Evolutionary conservation across 352 stramenopile species (phyloP).

Genomic region (Phytophthora sp.): DNA sequence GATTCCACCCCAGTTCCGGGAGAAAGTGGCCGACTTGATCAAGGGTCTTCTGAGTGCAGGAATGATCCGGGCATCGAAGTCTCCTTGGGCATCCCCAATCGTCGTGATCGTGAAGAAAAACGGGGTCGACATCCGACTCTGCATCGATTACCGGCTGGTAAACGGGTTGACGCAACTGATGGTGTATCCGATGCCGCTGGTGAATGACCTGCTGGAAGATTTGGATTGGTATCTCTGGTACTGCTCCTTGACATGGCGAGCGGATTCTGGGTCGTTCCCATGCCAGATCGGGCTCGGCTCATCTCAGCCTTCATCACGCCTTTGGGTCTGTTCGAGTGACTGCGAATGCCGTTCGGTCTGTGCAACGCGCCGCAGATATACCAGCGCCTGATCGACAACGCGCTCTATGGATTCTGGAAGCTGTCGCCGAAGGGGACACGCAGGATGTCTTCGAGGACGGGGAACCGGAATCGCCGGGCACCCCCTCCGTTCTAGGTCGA

Average conservation of each 20-base stretch:
- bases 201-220: slow-evolving; percentile 22
- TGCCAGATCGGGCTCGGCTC: slow-evolving; percentile 11
- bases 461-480: background rate
- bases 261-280: slow-evolving; percentile 27
- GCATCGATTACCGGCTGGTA: slow-evolving; percentile 22
- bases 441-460: background rate
- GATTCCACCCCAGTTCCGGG: slow-evolving; percentile 8
- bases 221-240: slow-evolving; percentile 21
- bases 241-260: slow-evolving; percentile 26
- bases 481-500: slow-evolving; percentile 1
- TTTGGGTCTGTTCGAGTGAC: slow-evolving; percentile 29
- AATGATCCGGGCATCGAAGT: slow-evolving; percentile 7
- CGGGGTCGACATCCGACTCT: slow-evolving; percentile 16
- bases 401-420: slow-evolving; percentile 13
- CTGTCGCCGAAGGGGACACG: background rate
- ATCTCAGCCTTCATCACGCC: slow-evolving; percentile 34
- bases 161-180: slow-evolving; percentile 19
- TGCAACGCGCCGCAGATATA: slow-evolving; percentile 36
- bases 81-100: slow-evolving; percentile 19
- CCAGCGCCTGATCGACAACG: slow-evolving; percentile 32
- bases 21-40: slow-evolving; percentile 14
- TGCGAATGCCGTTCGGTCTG: slow-evolving; percentile 26
- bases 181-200: slow-evolving; percentile 7
- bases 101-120: slow-evolving; percentile 33
- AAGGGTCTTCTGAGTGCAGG: slow-evolving; percentile 11